phyloP scores from a whole-genome alignment of 1,284 basidiomycete species.

The Ceratobasidium sp. region DNA sequence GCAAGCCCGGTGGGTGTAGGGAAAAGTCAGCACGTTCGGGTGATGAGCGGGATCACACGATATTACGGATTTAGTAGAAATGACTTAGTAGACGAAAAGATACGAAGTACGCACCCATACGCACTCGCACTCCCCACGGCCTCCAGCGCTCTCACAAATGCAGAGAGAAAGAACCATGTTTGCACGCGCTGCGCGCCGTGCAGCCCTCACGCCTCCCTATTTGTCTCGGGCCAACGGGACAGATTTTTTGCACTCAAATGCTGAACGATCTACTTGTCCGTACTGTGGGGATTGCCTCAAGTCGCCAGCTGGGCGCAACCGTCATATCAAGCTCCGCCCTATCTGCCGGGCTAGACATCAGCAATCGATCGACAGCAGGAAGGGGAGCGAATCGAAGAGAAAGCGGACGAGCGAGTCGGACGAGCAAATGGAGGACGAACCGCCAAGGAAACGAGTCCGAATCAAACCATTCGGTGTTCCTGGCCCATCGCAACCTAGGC shows the following conservation, averaged over 20 bases:
- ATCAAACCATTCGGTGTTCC: background rate
- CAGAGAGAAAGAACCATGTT: background rate
- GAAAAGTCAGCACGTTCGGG: too few relatives aligned
- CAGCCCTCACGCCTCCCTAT: background rate
- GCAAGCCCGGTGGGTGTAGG: too few relatives aligned
- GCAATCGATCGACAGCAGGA: too few relatives aligned
- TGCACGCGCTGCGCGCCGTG: background rate
- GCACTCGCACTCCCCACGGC: background rate
- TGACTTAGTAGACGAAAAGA: background rate
- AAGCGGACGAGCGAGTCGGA: background rate
- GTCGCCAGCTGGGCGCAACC: background rate
- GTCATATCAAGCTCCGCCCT: background rate
- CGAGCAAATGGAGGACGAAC: background rate
- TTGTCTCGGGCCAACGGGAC: slow-evolving; percentile 8
- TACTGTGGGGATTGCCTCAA: background rate
- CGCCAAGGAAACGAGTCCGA: background rate
- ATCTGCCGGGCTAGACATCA: background rate
- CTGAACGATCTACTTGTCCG: background rate
- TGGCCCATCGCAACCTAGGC: background rate
- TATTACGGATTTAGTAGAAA: too few relatives aligned
- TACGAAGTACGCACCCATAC: background rate
- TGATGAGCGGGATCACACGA: too few relatives aligned
- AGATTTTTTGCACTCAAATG: background rate
- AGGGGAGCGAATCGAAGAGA: background rate
- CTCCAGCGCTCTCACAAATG: background rate